phyloP scores from a whole-genome alignment of 2,329 filamentous ascomycete species.

The Aspergillus japonicus region DNA sequence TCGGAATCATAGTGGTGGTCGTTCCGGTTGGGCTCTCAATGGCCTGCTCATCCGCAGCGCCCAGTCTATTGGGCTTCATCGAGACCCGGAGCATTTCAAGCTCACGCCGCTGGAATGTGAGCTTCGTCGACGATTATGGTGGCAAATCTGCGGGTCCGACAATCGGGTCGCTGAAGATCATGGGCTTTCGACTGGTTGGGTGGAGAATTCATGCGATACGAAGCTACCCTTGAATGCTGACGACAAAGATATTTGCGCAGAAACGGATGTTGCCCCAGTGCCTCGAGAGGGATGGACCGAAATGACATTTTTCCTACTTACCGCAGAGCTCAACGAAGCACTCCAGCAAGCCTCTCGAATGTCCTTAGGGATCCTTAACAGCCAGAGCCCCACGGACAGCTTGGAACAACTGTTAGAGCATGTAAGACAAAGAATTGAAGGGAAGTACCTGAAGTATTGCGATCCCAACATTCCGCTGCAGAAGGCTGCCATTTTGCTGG shows the following conservation, averaged over 20 bases:
- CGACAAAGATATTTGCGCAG: slow-evolving; percentile 48
- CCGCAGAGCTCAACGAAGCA: too few relatives aligned
- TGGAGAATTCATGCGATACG: slow-evolving; percentile 31
- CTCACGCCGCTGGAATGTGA: slow-evolving; percentile 47
- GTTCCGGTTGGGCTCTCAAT: slow-evolving; percentile 30
- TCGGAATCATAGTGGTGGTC: slow-evolving; percentile 24
- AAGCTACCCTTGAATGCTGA: slow-evolving; percentile 50
- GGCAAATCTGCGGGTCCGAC: slow-evolving; percentile 48
- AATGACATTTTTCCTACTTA: slow-evolving; percentile 47
- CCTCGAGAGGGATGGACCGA: slow-evolving; percentile 52
- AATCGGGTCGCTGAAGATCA: slow-evolving; percentile 47
- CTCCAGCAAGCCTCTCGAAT: too few relatives aligned
- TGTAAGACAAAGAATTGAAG: too few relatives aligned
- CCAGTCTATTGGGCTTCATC: slow-evolving; percentile 32
- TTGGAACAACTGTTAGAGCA: too few relatives aligned
- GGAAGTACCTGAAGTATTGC: too few relatives aligned
- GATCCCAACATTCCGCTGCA: too few relatives aligned
- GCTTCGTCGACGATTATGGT: slow-evolving; percentile 51
- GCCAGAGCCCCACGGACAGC: too few relatives aligned
- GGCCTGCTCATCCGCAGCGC: slow-evolving; percentile 31
- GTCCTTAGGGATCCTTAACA: too few relatives aligned
- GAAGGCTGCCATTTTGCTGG: too few relatives aligned
- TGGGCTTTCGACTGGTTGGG: slow-evolving; percentile 37
- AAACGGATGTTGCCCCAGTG: slow-evolving; percentile 44
- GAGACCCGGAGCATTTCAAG: slow-evolving; percentile 46